Evolutionary conservation across 2,329 filamentous ascomycete species (phyloP), one percentile per base, ranked within the genome.

Genomic region (Fusarium buharicum): DNA sequence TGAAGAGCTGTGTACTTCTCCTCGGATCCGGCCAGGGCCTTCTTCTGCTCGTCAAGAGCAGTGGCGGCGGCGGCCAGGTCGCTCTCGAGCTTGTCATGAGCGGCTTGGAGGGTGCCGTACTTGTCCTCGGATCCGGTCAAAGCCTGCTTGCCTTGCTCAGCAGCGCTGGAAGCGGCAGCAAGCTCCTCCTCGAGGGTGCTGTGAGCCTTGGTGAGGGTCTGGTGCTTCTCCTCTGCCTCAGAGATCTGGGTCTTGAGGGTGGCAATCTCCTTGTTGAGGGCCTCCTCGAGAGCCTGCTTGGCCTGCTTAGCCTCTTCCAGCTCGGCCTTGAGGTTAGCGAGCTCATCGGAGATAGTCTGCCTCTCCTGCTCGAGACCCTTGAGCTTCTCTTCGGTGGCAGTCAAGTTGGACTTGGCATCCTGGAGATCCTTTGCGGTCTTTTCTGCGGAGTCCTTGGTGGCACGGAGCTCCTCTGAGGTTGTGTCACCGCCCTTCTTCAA

Each of bases 281-380:
- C 74, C 62, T 30, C 46, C 60, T 76, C 75, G 34, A 77, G 66
- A 24, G 74, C 69, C 37, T 69, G 69, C 24, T 72, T 73, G 63
- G 76, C 74, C 60, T 77, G 73, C 62, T 72, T 65, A 44, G 70
- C 70, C 41, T 74, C 72, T 39, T 70, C 69, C 31, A 76, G 66
- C 58, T 77, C 68, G 51, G 72, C 64, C 63, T 75, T 76, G 47
- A 74, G 64, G 27, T 66, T 34, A 20, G 70, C 58, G 7, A 79
- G 73, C 62, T 78, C 75, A 31, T 73, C 68, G 30, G 66, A 66
- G 27, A 73, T 67, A 13, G 72, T 54, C 55, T 71, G 61, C 66
- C 72, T 72, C 54, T 73, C 70, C 50, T 65, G 52, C 58, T 72
- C 66, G 33, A 73, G 51, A n/a, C 40, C 46, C 43, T 63, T 45